Evolutionary conservation across 768 basidiomycete genomes (phyloP).

Genomic region (Boletus pseudopeckii): DNA sequence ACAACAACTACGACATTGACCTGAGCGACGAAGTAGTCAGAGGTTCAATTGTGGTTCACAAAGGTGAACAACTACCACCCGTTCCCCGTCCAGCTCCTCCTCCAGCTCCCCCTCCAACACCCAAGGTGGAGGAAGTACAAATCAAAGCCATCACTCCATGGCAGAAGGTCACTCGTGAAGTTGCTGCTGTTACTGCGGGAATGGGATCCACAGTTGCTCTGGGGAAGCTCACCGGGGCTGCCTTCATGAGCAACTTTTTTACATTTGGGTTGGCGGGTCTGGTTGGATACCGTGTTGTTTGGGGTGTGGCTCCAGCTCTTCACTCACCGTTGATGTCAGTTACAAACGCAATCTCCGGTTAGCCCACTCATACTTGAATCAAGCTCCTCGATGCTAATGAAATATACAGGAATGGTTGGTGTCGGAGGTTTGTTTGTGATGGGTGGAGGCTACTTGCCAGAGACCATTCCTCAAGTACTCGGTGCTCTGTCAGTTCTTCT

Average conservation of each 20-base stretch:
- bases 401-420: slow-evolving; percentile 62
- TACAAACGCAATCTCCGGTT: slow-evolving; percentile 83
- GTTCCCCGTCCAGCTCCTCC: slow-evolving; percentile 66
- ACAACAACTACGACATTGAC: slow-evolving; percentile 60
- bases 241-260: slow-evolving; percentile 88
- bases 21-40: slow-evolving; percentile 82
- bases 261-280: slow-evolving; percentile 84
- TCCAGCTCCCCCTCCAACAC: slow-evolving; percentile 51
- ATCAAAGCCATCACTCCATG: slow-evolving; percentile 72
- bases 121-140: slow-evolving; percentile 44
- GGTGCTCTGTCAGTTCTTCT: slow-evolving; percentile 83
- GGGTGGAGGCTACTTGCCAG: slow-evolving; percentile 84
- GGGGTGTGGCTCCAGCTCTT: slow-evolving; percentile 84
- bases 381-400: background rate
- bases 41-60: slow-evolving; percentile 71
- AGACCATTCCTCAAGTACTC: slow-evolving; percentile 73
- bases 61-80: slow-evolving; percentile 63
- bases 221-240: slow-evolving; percentile 75
- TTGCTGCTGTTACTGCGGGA: slow-evolving; percentile 68
- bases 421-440: slow-evolving; percentile 86
- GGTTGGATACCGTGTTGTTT: slow-evolving; percentile 85
- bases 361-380: slow-evolving; percentile 23
- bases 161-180: slow-evolving; percentile 76
- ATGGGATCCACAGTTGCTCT: slow-evolving; percentile 72
- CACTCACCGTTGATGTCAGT: slow-evolving; percentile 92